These are phyloP conservation scores for Spongiforma sp. DNA, from an alignment of 1,284 basidiomycete species.

Conservation along the genomic window DNA sequence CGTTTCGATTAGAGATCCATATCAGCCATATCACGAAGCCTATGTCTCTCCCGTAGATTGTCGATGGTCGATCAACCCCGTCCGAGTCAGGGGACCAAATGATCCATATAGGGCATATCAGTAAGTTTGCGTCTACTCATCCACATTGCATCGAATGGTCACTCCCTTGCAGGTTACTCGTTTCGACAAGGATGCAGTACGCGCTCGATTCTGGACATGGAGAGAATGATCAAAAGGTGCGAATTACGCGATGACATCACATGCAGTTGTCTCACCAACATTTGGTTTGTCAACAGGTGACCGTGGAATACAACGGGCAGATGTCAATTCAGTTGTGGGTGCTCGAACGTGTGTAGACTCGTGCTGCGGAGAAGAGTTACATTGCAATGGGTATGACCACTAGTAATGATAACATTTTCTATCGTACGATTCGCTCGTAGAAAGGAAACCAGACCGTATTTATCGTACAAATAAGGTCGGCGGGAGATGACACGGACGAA, in stretches of 20 bases:
- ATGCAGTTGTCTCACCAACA: neutral
- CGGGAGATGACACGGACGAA: too few relatives aligned
- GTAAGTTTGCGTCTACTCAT: neutral
- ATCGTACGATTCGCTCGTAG: too few relatives aligned
- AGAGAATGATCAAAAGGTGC: neutral
- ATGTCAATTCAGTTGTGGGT: neutral
- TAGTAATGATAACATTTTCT: too few relatives aligned
- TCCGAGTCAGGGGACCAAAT: too few relatives aligned
- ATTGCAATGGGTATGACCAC: too few relatives aligned
- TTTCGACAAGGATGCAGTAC: neutral
- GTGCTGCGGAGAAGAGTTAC: too few relatives aligned
- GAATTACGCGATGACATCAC: neutral
- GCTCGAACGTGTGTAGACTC: neutral
- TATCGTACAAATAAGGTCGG: too few relatives aligned
- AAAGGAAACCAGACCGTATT: too few relatives aligned
- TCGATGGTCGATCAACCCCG: too few relatives aligned
- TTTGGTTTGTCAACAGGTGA: neutral
- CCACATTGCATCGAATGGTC: neutral
- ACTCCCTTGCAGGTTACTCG: neutral
- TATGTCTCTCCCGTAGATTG: too few relatives aligned
- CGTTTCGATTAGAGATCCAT: neutral
- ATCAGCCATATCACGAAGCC: neutral
- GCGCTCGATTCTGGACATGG: slow-evolving; percentile 6
- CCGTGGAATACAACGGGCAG: neutral
- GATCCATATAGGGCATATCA: neutral